These are phyloP conservation scores for Serpula lacrymans DNA, from an alignment of 768 basidiomycete genomes.

Conservation along the genomic window DNA sequence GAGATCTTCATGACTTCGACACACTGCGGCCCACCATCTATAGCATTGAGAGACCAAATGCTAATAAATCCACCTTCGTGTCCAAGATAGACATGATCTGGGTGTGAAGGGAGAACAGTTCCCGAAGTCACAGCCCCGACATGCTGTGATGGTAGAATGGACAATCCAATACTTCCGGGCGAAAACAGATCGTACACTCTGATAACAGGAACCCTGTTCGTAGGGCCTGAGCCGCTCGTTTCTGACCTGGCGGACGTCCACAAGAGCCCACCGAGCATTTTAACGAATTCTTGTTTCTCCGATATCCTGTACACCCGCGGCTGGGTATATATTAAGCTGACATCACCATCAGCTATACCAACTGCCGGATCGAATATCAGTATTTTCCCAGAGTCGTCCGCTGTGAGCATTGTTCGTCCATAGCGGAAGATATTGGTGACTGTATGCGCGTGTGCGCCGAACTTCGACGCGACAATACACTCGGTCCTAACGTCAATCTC, in stretches of 20 bases:
- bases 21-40: conserved; percentile 60
- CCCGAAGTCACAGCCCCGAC: conserved; percentile 83
- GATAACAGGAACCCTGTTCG: conserved; percentile 62
- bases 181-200: conserved; percentile 76
- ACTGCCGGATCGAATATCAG: conserved; percentile 63
- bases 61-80: conserved; percentile 91
- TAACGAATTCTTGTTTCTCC: conserved; percentile 81
- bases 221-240: conserved; percentile 34
- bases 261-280: conserved; percentile 68
- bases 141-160: conserved; percentile 61
- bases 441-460: conserved; percentile 59
- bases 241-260: conserved; percentile 76
- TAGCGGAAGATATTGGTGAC: conserved; percentile 76
- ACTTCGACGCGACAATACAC: conserved; percentile 51
- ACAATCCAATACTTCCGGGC: conserved; percentile 51
- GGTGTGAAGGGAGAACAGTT: conserved; percentile 67
- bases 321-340: conserved; percentile 44
- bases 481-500: conserved; percentile 76
- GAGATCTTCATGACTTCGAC: conserved; percentile 77
- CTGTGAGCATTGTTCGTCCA: conserved; percentile 64
- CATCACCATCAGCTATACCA: conserved; percentile 33
- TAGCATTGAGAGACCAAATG: conserved; percentile 64
- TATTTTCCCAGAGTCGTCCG: conserved; percentile 85
- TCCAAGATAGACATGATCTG: conserved; percentile 71
- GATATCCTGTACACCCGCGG: conserved; percentile 64